phyloP scores from a whole-genome alignment of 2,329 filamentous ascomycete genomes.

The Teratosphaeriaceae sp. region DNA sequence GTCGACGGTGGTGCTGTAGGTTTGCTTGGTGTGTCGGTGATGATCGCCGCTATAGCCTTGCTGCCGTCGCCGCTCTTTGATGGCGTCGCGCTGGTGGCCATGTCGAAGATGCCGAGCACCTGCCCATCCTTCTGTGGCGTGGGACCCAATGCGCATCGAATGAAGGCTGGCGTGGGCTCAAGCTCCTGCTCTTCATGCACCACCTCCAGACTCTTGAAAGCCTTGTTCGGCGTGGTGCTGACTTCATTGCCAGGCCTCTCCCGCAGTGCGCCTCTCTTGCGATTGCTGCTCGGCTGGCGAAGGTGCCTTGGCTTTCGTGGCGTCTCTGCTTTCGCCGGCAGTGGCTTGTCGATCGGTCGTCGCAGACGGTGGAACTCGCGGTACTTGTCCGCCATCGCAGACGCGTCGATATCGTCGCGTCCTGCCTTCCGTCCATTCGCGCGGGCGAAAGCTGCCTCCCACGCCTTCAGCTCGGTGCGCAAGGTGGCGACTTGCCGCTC shows the following conservation, averaged over 20 bases:
- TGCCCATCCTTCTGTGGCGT: slow-evolving; percentile 75
- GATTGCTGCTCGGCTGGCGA: background rate
- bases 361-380: slow-evolving; percentile 64
- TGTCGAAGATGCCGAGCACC: slow-evolving; percentile 70
- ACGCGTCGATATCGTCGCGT: slow-evolving; percentile 65
- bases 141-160: slow-evolving; percentile 51
- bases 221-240: slow-evolving; percentile 12
- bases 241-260: slow-evolving; percentile 13
- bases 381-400: slow-evolving; percentile 69
- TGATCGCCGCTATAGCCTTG: background rate
- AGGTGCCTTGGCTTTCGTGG: slow-evolving; percentile 14
- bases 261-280: slow-evolving; percentile 4
- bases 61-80: slow-evolving; percentile 22
- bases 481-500: background rate
- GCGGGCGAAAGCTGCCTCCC: slow-evolving; percentile 63
- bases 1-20: slow-evolving; percentile 6
- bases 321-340: slow-evolving; percentile 36
- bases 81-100: slow-evolving; percentile 50
- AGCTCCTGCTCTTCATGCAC: slow-evolving; percentile 20
- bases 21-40: slow-evolving; percentile 33
- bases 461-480: slow-evolving; percentile 57
- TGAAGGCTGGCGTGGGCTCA: slow-evolving; percentile 28
- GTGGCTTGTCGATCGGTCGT: slow-evolving; percentile 44
- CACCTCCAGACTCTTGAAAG: slow-evolving; percentile 8
- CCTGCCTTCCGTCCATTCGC: slow-evolving; percentile 63